Evolutionary conservation across 768 basidiomycete species (phyloP).

Genomic region (Mycena vitilis): DNA sequence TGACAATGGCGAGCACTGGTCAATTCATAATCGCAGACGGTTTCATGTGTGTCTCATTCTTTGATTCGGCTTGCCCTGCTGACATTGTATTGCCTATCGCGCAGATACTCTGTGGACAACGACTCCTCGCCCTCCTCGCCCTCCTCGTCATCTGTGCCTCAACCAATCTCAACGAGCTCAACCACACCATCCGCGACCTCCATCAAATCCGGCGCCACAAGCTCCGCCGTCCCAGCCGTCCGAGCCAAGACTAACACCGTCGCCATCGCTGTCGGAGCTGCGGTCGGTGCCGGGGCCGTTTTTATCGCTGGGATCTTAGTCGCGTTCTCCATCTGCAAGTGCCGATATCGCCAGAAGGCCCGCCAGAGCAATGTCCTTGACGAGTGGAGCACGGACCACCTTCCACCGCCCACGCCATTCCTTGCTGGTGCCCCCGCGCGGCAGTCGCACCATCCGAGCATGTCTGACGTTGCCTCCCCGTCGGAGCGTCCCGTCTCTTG

Average conservation of each 20-base stretch:
- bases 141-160: neutral
- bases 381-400: conserved; percentile 21
- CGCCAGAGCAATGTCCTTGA: conserved; percentile 13
- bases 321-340: conserved; percentile 27
- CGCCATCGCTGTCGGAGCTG: conserved; percentile 14
- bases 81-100: too few species aligned
- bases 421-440: neutral
- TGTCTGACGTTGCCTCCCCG: conserved; percentile 2
- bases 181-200: neutral
- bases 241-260: neutral
- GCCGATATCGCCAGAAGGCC: neutral
- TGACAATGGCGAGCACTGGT: conserved; percentile 6
- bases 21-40: conserved; percentile 17
- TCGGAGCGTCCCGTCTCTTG: conserved; percentile 13
- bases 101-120: conserved; percentile 26
- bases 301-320: conserved; percentile 22
- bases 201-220: neutral
- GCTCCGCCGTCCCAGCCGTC: too few species aligned
- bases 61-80: neutral
- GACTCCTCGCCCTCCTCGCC: conserved; percentile 7
- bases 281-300: conserved; percentile 15
- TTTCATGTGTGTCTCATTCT: conserved; percentile 20
- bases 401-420: conserved; percentile 18
- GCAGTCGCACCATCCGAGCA: neutral
- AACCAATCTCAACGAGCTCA: neutral